Base-by-base conservation (phyloP, 2,329 filamentous ascomycete genomes). In the Botrytis porri region DNA sequence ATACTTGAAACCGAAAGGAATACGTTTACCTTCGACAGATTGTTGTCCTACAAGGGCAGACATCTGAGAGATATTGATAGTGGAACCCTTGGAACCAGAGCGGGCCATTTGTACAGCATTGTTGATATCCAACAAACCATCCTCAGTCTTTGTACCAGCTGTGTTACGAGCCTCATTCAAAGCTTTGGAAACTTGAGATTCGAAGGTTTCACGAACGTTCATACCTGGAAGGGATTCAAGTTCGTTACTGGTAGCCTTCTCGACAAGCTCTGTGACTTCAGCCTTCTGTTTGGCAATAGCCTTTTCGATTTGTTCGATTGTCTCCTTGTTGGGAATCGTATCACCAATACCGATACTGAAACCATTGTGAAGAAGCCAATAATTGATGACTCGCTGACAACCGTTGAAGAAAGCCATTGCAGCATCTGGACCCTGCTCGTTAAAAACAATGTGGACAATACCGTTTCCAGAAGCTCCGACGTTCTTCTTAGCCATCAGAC, bases 41-140 rank as follows among this genome's bases (percentile, higher is more conserved):
- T 99, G 97, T 82, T 99, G 96, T 77, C 97, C 96, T 74, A 99
- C 97, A 76, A 98, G 89, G 39, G 96, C 96, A 75, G 95, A 97
- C 96, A 99, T 99, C 84, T 99, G 96, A 25, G 97, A 98, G 79
- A 99, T 98, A 82, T 99, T 99, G 86, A 99, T 98, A 20, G 94
- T 95, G 3, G 96, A 98, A 82, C 96, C 96, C 86, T 99, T 99
- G 78, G 97, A 99, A 80, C 96, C 96, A 74, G 96, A 98, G 70
- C 91, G 90, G 74, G 97, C 94, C 93, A 98, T 99, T 80, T 94
- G 93, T 71, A 97, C 94, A 69, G 95, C 95, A 80, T 98, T 98
- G 87, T 99, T 99, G 79, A 93, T 86, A 83, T 98, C 94, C 84
- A 97, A 98, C 82, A 99, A 85, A 86, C 93, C 94, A 84, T 94